Evolutionary conservation across 192 early-diverging fungal genomes (phyloP), one percentile per base, ranked within the genome.

Genomic region (Neocallimastix lanati): DNA sequence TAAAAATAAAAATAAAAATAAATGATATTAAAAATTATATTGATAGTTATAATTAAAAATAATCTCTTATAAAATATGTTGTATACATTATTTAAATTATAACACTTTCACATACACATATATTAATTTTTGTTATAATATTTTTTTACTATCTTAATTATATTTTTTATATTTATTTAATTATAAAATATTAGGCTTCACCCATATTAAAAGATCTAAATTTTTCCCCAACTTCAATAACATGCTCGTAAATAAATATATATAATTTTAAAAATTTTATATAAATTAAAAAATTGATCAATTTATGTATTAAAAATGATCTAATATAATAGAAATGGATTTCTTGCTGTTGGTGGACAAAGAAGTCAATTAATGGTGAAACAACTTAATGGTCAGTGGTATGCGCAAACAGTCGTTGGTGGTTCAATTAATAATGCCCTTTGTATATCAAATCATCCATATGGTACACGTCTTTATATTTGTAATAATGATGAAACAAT

Each of bases 401-500:
- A 88, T 81, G 86, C 91, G 0, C 84, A 86, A 28, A 86, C 88
- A 2, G 82, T 90, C 79, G 84, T 91, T 5, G 89, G 86, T 14
- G 91, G 91, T 18, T 90, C 90, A 27, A 97, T 97, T 86, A 97
- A 96, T 86, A 98, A 96, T 82, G 92, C 93, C 6, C 87, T 95
- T 76, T 88, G 84, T 76, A 92, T 95, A 50, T 88, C 91, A 2
- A 79, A 87, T 27, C 85, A 90, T 38, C 80, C 83, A 28, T 88
- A 81, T 28, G 79, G 88, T 28, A 91, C 91, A 2, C 91, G 93
- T 9, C 85, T 98, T 12, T 80, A 96, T 80, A 93, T 95, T 28
- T 94, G 95, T 85, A 97, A 95, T 85, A 98, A 98, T 82, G 96
- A 98, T 83, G 88, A 94, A 76, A 94, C 94, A 5, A 94, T 98